These are phyloP conservation scores for Fusarium denticulatum DNA, from an alignment of 2,329 filamentous ascomycete species.

Conservation along the genomic window DNA sequence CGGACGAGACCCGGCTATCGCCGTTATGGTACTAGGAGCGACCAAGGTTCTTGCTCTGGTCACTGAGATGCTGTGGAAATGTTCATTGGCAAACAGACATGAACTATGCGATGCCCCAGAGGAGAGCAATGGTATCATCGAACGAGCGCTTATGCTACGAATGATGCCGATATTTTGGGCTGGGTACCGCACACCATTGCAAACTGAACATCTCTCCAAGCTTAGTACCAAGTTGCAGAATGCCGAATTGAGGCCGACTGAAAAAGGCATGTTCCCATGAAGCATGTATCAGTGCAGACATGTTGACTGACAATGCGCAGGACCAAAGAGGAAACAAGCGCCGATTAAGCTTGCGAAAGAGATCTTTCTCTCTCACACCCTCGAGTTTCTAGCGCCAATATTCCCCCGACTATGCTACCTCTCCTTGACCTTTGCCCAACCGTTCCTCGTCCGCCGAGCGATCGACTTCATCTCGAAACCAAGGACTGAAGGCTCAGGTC, in stretches of 20 bases:
- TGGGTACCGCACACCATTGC: not conserved
- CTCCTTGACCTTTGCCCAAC: not conserved
- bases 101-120: not conserved
- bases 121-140: not conserved
- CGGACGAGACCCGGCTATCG: not conserved
- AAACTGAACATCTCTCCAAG: not conserved
- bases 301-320: not conserved
- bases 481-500: not conserved
- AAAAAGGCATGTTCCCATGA: not conserved
- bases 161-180: not conserved
- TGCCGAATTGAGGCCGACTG: not conserved
- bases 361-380: not conserved
- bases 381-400: not conserved
- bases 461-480: not conserved
- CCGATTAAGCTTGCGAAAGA: not conserved
- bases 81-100: not conserved
- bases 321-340: not conserved
- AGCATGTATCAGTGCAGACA: fast-evolving
- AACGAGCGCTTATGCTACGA: not conserved
- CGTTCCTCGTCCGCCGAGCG: not conserved
- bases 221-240: not conserved
- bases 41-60: not conserved
- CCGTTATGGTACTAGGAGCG: not conserved
- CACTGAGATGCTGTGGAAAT: not conserved
- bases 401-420: not conserved